These are phyloP conservation scores for Aspergillus ochraceoroseus DNA, from an alignment of 2,329 filamentous ascomycete genomes.

Conservation along the genomic window DNA sequence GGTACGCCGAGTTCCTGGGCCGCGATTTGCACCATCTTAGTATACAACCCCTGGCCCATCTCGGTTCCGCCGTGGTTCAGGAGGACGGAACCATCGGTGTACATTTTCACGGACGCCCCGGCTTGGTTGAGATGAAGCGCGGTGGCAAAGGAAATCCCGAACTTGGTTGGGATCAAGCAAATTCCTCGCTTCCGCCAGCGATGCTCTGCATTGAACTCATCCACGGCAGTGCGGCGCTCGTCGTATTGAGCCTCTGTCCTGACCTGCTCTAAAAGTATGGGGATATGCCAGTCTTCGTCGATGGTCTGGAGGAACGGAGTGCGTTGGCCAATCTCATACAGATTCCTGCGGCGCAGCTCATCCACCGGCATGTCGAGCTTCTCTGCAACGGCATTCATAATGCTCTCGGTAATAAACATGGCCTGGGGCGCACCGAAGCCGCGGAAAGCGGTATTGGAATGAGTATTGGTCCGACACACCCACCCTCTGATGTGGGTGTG, in stretches of 20 bases:
- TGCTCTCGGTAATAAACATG: constrained; percentile 25
- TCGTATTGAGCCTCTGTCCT: constrained; percentile 15
- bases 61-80: constrained; percentile 26
- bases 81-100: constrained; percentile 23
- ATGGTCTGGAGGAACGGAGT: constrained; percentile 25
- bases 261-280: constrained; percentile 23
- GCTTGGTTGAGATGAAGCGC: constrained; percentile 27
- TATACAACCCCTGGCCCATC: constrained; percentile 28
- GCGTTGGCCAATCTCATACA: constrained; percentile 20
- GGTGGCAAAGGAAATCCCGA: constrained; percentile 27
- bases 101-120: constrained; percentile 20
- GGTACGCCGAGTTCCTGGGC: constrained; percentile 22
- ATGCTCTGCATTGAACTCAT: constrained; percentile 18
- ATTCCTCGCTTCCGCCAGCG: constrained; percentile 25
- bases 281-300: constrained; percentile 27
- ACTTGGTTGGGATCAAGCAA: constrained; percentile 24
- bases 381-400: constrained; percentile 22
- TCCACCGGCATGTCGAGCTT: constrained; percentile 19
- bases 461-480: constrained; percentile 26
- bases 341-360: constrained; percentile 19
- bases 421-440: constrained; percentile 26
- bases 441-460: constrained; percentile 25
- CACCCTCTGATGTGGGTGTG: constrained; percentile 22
- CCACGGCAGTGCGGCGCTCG: constrained; percentile 3
- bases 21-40: constrained; percentile 26